Evolutionary conservation across 2,329 filamentous ascomycete genomes (phyloP).

Genomic region (Penicillium sp.): DNA sequence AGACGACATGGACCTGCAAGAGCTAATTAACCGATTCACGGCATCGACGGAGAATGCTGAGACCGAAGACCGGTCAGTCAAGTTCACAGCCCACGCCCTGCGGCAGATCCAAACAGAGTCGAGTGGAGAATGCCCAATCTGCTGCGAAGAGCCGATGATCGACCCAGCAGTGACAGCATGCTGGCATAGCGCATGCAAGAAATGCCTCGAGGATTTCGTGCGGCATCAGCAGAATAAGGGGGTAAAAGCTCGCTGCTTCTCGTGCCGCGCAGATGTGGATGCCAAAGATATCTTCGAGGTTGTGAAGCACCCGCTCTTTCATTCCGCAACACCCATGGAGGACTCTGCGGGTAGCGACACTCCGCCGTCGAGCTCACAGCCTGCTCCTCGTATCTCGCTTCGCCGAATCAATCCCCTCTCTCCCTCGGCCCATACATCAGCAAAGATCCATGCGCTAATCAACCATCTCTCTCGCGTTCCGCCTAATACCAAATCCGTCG

Average conservation of each 20-base stretch:
- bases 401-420: conserved; percentile 66
- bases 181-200: conserved; percentile 97
- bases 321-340: conserved; percentile 45
- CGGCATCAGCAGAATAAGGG: conserved; percentile 79
- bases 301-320: conserved; percentile 64
- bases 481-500: conserved; percentile 78
- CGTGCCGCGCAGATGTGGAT: conserved; percentile 81
- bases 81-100: conserved; percentile 83
- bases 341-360: conserved; percentile 44
- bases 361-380: conserved; percentile 37
- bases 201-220: conserved; percentile 88
- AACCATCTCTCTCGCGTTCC: conserved; percentile 71
- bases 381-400: conserved; percentile 57
- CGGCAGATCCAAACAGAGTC: conserved; percentile 90
- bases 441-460: conserved; percentile 83
- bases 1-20: conserved; percentile 94
- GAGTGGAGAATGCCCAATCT: conserved; percentile 88
- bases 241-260: conserved; percentile 80
- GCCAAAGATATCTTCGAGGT: conserved; percentile 89
- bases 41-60: conserved; percentile 63
- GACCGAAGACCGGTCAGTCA: conserved; percentile 53
- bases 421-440: conserved; percentile 60
- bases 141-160: conserved; percentile 92
- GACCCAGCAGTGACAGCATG: conserved; percentile 93
- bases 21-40: conserved; percentile 82